A percentile compares a stretch with the other conserved stretches of the same genome.
phyloP scores from a whole-genome alignment of 495 filamentous ascomycete species.

The Aspergillus homomorphus region DNA sequence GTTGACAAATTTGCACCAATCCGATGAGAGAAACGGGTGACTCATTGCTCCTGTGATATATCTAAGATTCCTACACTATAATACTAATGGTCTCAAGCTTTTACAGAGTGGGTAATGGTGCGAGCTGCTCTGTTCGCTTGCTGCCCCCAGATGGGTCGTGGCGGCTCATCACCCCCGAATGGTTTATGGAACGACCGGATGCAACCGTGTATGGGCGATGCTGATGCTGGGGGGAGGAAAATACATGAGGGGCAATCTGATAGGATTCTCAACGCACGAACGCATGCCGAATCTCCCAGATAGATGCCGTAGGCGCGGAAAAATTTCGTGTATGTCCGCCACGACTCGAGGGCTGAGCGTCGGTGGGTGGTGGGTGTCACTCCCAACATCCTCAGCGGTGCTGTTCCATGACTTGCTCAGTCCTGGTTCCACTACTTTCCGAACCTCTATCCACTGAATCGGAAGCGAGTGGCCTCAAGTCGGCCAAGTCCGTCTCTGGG shows the following conservation, averaged over 20 bases:
- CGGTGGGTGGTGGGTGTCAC: constrained; percentile 1
- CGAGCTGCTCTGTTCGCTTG: not conserved
- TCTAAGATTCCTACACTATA: constrained; percentile 15
- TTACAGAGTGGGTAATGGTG: not conserved
- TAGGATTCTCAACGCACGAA: constrained; percentile 9
- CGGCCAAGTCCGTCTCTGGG: constrained; percentile 86
- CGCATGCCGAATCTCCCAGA: constrained; percentile 3
- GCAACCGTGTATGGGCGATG: constrained; percentile 8
- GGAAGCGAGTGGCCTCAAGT: constrained; percentile 80
- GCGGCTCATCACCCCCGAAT: constrained; percentile 11
- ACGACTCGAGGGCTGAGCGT: constrained; percentile 14
- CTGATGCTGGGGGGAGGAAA: constrained; percentile 1
- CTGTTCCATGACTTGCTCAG: constrained; percentile 7
- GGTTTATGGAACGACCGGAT: constrained; percentile 15
- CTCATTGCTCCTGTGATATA: constrained; percentile 7
- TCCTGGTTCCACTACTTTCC: not conserved
- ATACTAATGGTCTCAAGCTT: not conserved
- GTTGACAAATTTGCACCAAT: no score
- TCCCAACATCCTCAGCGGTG: not conserved
- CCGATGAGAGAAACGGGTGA: constrained; percentile 6
- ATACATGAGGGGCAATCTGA: constrained; percentile 19
- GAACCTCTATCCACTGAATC: constrained; percentile 60
- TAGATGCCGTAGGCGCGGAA: constrained; percentile 13
- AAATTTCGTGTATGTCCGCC: constrained; percentile 4
- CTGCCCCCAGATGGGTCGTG: constrained; percentile 1